phyloP scores from a whole-genome alignment of 805 yeast genomes.

The Hanseniaspora opuntiae region DNA sequence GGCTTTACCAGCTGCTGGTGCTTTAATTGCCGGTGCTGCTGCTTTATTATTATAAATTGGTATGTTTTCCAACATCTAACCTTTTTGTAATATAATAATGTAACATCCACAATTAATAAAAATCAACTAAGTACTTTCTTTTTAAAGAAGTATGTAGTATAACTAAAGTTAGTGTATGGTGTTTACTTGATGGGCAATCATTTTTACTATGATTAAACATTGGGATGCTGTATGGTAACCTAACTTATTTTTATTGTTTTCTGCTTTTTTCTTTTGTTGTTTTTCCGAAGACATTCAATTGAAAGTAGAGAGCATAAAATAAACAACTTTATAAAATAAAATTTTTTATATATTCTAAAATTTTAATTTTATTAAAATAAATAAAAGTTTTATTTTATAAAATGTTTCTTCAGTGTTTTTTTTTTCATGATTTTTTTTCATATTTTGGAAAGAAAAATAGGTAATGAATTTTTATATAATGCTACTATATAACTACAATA shows the following conservation, averaged over 20 bases:
- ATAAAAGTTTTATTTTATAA: neutral
- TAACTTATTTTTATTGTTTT: neutral
- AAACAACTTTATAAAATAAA: neutral
- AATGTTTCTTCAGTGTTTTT: neutral
- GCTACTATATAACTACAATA: slow-evolving; percentile 1
- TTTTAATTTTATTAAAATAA: neutral
- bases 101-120: neutral
- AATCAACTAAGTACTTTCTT: neutral
- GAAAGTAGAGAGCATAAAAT: neutral
- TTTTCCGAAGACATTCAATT: too few relatives aligned
- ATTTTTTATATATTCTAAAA: neutral
- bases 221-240: slow-evolving; percentile 10
- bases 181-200: slow-evolving; percentile 8
- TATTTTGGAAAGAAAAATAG: neutral
- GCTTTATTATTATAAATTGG: slow-evolving; percentile 34
- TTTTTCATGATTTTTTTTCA: neutral
- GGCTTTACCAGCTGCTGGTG: slow-evolving; percentile 37
- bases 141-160: neutral
- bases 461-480: neutral
- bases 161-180: slow-evolving; percentile 8
- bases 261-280: neutral
- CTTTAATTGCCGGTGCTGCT: slow-evolving; percentile 46
- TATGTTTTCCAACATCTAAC: slow-evolving; percentile 1
- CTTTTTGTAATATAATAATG: neutral
- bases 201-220: slow-evolving; percentile 10